phyloP scores from a whole-genome alignment of 2,329 filamentous ascomycete genomes.

The Cytospora schulzeri region DNA sequence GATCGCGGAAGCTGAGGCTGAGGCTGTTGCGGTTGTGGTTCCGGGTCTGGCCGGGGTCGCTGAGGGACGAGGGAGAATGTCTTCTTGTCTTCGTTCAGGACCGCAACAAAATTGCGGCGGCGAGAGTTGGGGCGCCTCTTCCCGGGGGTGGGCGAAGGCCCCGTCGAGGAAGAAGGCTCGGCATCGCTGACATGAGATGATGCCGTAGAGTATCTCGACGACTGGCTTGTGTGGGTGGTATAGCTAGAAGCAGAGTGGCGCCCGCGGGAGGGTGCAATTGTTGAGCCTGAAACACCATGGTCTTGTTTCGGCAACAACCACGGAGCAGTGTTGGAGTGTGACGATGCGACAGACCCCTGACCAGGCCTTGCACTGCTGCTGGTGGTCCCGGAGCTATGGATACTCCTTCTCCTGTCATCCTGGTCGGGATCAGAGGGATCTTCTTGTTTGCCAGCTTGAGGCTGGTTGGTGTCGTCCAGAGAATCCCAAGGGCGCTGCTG shows the following conservation, averaged over 20 bases:
- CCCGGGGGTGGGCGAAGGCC: conserved; percentile 28
- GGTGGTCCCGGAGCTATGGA: conserved; percentile 13
- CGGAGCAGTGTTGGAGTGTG: conserved; percentile 30
- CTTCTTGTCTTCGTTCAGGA: conserved; percentile 54
- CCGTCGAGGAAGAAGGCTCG: conserved; percentile 32
- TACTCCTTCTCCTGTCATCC: conserved; percentile 17
- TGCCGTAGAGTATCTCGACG: conserved; percentile 21
- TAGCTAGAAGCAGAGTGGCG: conserved; percentile 23
- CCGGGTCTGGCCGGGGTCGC: conserved; percentile 26
- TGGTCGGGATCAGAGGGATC: conserved; percentile 7
- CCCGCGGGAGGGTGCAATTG: conserved; percentile 38
- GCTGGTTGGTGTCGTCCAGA: conserved; percentile 31
- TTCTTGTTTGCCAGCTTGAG: conserved; percentile 27
- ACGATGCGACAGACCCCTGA: conserved; percentile 10
- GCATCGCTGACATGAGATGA: conserved; percentile 30
- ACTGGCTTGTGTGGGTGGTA: conserved; percentile 21
- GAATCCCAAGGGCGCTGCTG: conserved; percentile 33
- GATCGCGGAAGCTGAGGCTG: conserved; percentile 25
- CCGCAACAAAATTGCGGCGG: conserved; percentile 49
- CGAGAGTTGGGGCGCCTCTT: conserved; percentile 41
- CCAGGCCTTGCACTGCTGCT: conserved; percentile 2
- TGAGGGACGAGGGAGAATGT: conserved; percentile 56
- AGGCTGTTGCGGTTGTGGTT: conserved; percentile 13
- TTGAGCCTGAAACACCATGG: conserved; percentile 50
- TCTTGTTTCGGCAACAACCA: conserved; percentile 31